Evolutionary conservation across 148 eudicot species (phyloP), one percentile per base, ranked within the genome.

Genomic region (Rhododendron griersonianum): DNA sequence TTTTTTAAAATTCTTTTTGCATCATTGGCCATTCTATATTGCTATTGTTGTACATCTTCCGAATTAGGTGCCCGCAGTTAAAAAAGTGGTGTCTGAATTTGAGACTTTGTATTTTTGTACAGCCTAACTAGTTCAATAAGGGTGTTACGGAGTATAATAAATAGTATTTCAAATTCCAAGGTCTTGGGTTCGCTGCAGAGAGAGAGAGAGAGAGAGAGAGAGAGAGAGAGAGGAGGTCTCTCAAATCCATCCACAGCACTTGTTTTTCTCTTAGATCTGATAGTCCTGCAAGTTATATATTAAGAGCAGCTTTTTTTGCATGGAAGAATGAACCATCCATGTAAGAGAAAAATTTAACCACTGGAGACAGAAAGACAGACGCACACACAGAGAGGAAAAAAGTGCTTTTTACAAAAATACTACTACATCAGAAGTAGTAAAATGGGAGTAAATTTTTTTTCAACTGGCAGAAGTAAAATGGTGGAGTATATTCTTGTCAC

Each of bases 101-200:
- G 44, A 57, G 16, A 84, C 61, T 25, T 51, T 51, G 13, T 67
- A 67, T 67, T 67, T 75, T 75, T 51, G 37, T 35, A 35, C 37
- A 35, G 37, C 2, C 37, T 35, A 35, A 71, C 14, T 67, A 67
- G 33, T 67, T 10, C 33, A 8, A n/a, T 11, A 84, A 76, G 23
- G 14, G 76, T 5, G 76, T 71, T 33, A n/a, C n/a, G n/a, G n/a
- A n/a, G n/a, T n/a, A 11, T 82, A 87, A 80, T 83, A 33, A 65
- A 50, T 11, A 48, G 45, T 84, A 67, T 87, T 89, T 44, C 92
- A 90, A 91, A 89, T 92, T 91, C 91, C 93, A 90, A 91, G 76
- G 89, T 47, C 37, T 71, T 30, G 37, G 76, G 19, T 83, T 82
- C 75, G 19, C 76, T 71, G 76, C 76, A 71, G 3, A 71, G 39